These are phyloP conservation scores for Talaromyces marneffei DNA, from an alignment of 2,329 filamentous ascomycete genomes.

Conservation along the genomic window DNA sequence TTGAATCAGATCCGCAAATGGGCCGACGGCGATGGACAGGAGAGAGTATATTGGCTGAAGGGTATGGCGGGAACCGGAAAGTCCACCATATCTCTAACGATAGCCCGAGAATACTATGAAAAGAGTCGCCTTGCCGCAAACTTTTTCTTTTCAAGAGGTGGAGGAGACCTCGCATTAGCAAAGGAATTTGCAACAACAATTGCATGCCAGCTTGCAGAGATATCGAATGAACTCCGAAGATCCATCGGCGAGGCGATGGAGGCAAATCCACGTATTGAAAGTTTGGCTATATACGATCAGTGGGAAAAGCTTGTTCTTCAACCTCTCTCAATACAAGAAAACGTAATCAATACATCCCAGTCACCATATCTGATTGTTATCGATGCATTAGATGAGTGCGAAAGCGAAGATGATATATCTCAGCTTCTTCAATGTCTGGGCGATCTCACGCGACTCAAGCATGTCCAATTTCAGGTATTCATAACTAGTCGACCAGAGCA, in stretches of 20 bases:
- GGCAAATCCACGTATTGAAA: neutral
- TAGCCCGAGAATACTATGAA: slow-evolving; percentile 9
- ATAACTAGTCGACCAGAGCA: neutral
- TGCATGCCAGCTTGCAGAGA: slow-evolving; percentile 18
- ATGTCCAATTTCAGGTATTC: neutral
- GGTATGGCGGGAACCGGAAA: slow-evolving; percentile 7
- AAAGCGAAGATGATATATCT: slow-evolving; percentile 1
- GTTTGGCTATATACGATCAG: neutral
- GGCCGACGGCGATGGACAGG: slow-evolving; percentile 15
- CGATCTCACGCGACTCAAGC: neutral
- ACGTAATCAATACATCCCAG: neutral
- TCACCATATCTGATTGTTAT: neutral
- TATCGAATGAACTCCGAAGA: neutral
- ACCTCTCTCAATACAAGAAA: neutral
- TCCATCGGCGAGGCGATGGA: neutral
- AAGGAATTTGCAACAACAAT: slow-evolving; percentile 24
- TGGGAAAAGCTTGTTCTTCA: neutral
- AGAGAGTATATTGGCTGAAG: slow-evolving; percentile 14
- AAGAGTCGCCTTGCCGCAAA: slow-evolving; percentile 18
- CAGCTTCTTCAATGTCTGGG: neutral
- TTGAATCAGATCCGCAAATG: slow-evolving; percentile 20
- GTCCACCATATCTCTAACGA: slow-evolving; percentile 16
- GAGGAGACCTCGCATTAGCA: slow-evolving; percentile 18
- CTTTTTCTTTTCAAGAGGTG: slow-evolving; percentile 20
- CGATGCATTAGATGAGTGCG: slow-evolving; percentile 11